Evolutionary conservation across 1,139 yeast genomes (phyloP).

Genomic region (Debaryomyces psychrophilus): DNA sequence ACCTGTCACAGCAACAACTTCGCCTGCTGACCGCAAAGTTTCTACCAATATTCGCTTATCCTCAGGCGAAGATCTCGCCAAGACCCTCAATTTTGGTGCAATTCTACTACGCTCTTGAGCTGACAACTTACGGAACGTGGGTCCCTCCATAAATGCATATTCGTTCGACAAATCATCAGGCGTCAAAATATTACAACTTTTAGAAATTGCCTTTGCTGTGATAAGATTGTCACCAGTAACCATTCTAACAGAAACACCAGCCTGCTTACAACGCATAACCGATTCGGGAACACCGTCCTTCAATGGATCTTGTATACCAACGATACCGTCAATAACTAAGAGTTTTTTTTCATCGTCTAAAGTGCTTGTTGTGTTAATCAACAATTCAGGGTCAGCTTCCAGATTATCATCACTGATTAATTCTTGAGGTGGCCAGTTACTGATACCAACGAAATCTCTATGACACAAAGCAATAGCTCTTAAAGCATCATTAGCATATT

Average conservation of each 20-base stretch:
- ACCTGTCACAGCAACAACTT: constrained; percentile 98
- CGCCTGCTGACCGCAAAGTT: constrained; percentile 77
- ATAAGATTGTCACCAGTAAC: constrained; percentile 93
- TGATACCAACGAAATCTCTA: constrained; percentile 56
- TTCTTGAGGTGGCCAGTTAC: constrained; percentile 69
- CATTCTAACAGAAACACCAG: constrained; percentile 96
- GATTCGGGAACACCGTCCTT: constrained; percentile 91
- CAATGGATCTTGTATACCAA: constrained; percentile 94
- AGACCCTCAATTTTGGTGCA: constrained; percentile 75
- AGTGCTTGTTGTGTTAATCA: constrained; percentile 34
- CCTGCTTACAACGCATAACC: constrained; percentile 78
- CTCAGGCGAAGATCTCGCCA: constrained; percentile 95
- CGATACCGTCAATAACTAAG: constrained; percentile 65
- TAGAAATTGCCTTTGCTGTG: constrained; percentile 90
- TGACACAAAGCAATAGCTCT: constrained; percentile 88
- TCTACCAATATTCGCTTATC: constrained; percentile 88
- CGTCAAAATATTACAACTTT: constrained; percentile 77
- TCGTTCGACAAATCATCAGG: constrained; percentile 56
- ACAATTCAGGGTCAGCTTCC: constrained; percentile 52
- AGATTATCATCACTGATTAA: constrained; percentile 29
- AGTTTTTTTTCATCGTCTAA: constrained; percentile 32
- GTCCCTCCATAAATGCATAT: constrained; percentile 88
- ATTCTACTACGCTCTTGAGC: constrained; percentile 58
- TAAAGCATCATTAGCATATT: constrained; percentile 74
- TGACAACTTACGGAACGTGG: constrained; percentile 71